These are phyloP conservation scores for Starmera dryadoides DNA, from an alignment of 805 yeast species.

Conservation along the genomic window DNA sequence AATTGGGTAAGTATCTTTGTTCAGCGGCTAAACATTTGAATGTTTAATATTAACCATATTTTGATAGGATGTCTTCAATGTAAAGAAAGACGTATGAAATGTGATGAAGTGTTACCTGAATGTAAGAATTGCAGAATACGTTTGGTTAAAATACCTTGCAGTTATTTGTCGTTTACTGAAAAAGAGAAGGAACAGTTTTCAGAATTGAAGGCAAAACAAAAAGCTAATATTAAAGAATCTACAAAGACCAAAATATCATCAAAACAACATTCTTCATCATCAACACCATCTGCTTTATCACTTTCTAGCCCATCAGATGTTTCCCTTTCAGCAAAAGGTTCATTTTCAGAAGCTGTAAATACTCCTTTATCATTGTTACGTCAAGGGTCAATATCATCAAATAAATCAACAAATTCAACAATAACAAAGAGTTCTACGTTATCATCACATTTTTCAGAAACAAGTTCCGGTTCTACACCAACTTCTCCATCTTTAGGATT, in stretches of 20 bases:
- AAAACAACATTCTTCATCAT: too few relatives aligned
- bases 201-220: slow-evolving; percentile 5
- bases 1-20: slow-evolving; percentile 24
- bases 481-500: too few relatives aligned
- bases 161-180: slow-evolving; percentile 15
- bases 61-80: slow-evolving; percentile 42
- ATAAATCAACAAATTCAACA: too few relatives aligned
- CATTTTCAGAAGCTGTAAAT: too few relatives aligned
- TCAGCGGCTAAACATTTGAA: background rate
- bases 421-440: too few relatives aligned
- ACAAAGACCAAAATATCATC: background rate
- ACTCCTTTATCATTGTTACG: too few relatives aligned
- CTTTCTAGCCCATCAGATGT: slow-evolving; percentile 3
- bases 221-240: background rate
- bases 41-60: slow-evolving; percentile 6
- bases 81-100: slow-evolving; percentile 43
- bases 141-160: slow-evolving; percentile 19
- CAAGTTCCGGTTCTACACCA: too few relatives aligned
- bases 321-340: background rate
- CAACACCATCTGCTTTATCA: background rate
- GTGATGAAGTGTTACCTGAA: slow-evolving; percentile 42
- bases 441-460: too few relatives aligned
- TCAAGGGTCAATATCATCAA: too few relatives aligned
- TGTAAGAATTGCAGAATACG: slow-evolving; percentile 35
- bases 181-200: slow-evolving; percentile 12